Base-by-base conservation (phyloP, 495 filamentous ascomycete species). In the Aspergillus conjunctus region DNA sequence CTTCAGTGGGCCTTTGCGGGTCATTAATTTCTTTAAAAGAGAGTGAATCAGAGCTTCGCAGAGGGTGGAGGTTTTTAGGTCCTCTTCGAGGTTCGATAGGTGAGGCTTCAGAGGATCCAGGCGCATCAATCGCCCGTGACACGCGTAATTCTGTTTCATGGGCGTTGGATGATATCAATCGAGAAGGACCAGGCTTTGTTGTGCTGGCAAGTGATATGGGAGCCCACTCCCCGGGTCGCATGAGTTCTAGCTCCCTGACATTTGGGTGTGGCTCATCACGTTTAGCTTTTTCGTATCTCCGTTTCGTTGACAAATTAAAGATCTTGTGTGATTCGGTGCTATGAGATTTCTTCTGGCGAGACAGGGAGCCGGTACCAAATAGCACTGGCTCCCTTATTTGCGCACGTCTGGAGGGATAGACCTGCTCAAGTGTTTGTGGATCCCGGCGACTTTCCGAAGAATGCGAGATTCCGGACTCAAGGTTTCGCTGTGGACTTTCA, bases 181-280 rank as follows among this genome's bases (percentile, higher is more conserved):
- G 48, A 46, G 43, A 53, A 33, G 46, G 33, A 31, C 44, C 46
- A 41, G 39, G 33, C 22, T 56, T 48, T 15, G 37, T 43, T 14
- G 54, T n/a, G 17, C 45, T 31, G n/a, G 56, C 51, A 22, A 51
- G 59, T 12, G 57, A 51, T 34, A 55, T 51, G 31, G 64, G 34
- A 17, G 55, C 45, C 62, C 68, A 69, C n/a, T 79, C 69, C 33
- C 72, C 66, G 30, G 73, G 73, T 60, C 70, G 66, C 44, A 73
- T 64, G 7, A 83, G 67, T 9, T 78, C 61, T 21, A 83, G 51
- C 31, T 75, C 60, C 48, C 59, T 73, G 21, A 75, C 65, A 55
- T 87, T 79, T 5, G 79, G 81, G 14, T 71, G 73, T 4, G 67
- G 67, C 55, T 84, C 79, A 10, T 73, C 63, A 49, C 70, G 73